Percentiles rank a stretch among this genome's conserved stretches.
phyloP scores from a whole-genome alignment of 2,329 filamentous ascomycete species.

The Sporothrix protearum region DNA sequence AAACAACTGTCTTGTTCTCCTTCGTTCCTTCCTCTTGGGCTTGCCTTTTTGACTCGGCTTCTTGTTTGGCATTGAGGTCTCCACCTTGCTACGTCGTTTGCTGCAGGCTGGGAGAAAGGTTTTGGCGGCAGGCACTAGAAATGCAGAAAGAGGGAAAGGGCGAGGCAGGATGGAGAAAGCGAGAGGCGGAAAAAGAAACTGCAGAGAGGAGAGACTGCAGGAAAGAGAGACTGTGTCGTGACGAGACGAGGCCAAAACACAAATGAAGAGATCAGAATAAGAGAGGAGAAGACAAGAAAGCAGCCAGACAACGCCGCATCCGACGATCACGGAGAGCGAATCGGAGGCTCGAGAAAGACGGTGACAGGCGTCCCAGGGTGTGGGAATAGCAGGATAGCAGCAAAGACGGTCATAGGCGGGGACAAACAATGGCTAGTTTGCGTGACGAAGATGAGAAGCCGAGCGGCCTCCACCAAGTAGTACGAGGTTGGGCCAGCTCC shows the following conservation, averaged over 20 bases:
- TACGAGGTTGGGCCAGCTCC: too few species aligned
- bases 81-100: conserved; percentile 7
- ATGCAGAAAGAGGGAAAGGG: not conserved
- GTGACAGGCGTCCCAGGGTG: not conserved
- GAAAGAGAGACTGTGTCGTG: too few species aligned
- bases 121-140: not conserved
- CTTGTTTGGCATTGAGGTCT: not conserved
- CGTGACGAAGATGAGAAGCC: not conserved
- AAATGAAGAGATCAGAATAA: not conserved
- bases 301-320: not conserved
- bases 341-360: conserved; percentile 4
- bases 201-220: too few species aligned
- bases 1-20: not conserved
- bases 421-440: not conserved
- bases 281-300: not conserved
- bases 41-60: not conserved
- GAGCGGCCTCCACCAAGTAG: not conserved
- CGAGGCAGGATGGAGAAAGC: not conserved
- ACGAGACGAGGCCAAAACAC: not conserved
- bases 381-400: not conserved
- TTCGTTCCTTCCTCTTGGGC: not conserved
- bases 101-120: not conserved
- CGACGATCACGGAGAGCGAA: not conserved
- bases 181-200: not conserved
- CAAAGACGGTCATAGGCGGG: not conserved